A percentile compares a stretch with the other conserved stretches of the same genome.
Evolutionary conservation across 495 filamentous ascomycete species (phyloP).

Genomic region (Parmelia sp.): DNA sequence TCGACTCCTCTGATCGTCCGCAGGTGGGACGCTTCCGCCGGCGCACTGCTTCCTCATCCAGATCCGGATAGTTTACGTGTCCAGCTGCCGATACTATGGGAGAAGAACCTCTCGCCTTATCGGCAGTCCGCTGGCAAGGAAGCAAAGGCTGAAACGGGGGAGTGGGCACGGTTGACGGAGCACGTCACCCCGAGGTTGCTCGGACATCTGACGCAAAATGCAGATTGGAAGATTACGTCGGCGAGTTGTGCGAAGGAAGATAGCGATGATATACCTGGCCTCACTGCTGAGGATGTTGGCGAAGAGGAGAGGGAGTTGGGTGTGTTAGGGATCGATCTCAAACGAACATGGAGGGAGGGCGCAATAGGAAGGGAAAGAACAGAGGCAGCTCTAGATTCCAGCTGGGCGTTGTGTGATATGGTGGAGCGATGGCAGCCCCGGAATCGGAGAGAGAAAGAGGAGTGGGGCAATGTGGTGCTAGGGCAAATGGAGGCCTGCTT

Average conservation of each 20-base stretch:
- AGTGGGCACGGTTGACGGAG: constrained; percentile 42
- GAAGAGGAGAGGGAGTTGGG: constrained; percentile 40
- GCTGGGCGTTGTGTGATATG: constrained; percentile 58
- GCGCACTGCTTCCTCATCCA: constrained; percentile 33
- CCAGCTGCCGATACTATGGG: constrained; percentile 40
- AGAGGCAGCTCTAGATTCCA: constrained; percentile 62
- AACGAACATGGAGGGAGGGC: constrained; percentile 60
- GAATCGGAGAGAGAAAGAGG: constrained; percentile 24
- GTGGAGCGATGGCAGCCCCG: constrained; percentile 33
- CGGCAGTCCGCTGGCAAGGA: constrained; percentile 28
- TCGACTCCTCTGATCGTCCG: constrained; percentile 34
- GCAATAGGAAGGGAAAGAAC: constrained; percentile 67
- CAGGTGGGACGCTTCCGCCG: constrained; percentile 36
- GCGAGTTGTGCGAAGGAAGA: constrained; percentile 42
- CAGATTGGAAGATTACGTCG: constrained; percentile 44
- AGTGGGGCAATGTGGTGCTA: constrained; percentile 47
- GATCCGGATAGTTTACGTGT: constrained; percentile 39
- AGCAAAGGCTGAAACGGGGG: constrained; percentile 27
- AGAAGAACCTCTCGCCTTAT: constrained; percentile 31
- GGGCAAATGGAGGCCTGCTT: constrained; percentile 86
- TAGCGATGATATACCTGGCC: constrained; percentile 46
- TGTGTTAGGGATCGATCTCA: constrained; percentile 46
- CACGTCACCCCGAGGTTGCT: constrained; percentile 36
- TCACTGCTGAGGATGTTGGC: constrained; percentile 27
- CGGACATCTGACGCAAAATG: constrained; percentile 34